These are phyloP conservation scores for Ophiostoma ips DNA, from an alignment of 2,329 filamentous ascomycete genomes.

Conservation along the genomic window DNA sequence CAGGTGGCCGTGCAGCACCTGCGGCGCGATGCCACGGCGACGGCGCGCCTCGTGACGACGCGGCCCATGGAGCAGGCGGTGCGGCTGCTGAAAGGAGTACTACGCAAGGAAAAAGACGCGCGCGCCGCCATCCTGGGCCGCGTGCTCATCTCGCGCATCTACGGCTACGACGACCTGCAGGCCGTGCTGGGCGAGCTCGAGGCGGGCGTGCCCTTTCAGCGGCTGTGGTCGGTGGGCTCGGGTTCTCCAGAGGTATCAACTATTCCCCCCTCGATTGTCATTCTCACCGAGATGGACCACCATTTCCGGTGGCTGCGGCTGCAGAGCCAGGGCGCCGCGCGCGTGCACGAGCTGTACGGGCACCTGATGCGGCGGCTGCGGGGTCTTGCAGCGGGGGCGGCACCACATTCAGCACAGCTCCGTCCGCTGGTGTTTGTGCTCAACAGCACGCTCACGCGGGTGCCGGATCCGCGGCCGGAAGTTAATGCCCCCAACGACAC, in stretches of 20 bases:
- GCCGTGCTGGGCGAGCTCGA: conserved; percentile 37
- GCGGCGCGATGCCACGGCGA: conserved; percentile 14
- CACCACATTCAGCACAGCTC: too few species aligned
- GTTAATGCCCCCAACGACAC: background rate
- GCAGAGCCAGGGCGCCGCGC: conserved; percentile 7
- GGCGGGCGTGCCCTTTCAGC: conserved; percentile 6
- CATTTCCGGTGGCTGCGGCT: conserved; percentile 14
- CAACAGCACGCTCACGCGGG: conserved; percentile 7
- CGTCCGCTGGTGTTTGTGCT: conserved; percentile 12
- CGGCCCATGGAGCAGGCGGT: conserved; percentile 28
- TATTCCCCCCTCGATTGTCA: background rate
- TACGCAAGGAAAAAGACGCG: conserved; percentile 18
- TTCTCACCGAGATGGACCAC: conserved; percentile 14
- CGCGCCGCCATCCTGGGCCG: conserved; percentile 26
- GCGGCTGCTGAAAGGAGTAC: conserved; percentile 26
- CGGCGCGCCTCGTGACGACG: conserved; percentile 35
- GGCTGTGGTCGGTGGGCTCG: conserved; percentile 6
- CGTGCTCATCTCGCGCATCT: conserved; percentile 41
- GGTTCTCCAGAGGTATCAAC: background rate
- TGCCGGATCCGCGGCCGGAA: background rate
- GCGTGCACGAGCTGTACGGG: conserved; percentile 11
- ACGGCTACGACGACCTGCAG: conserved; percentile 43
- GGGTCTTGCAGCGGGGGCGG: background rate
- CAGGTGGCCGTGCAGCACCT: conserved; percentile 32
- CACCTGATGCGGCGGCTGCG: conserved; percentile 12